Percentiles rank a stretch among this genome's conserved stretches.
These are phyloP conservation scores for Carex myosuroides DNA, from an alignment of 176 grass and related monocot species.

Conservation along the genomic window DNA sequence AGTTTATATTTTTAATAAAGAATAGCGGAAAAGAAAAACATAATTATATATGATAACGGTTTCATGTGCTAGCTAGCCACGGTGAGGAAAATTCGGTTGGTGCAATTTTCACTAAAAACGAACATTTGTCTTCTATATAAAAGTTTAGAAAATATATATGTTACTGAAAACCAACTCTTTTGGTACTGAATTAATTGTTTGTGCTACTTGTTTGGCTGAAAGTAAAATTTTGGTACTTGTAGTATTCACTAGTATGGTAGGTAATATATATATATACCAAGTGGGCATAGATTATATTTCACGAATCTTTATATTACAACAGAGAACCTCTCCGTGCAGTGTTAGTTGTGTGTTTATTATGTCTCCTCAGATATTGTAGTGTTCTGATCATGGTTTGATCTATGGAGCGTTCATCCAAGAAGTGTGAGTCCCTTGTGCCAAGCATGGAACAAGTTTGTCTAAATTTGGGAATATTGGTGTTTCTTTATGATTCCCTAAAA, in stretches of 20 bases:
- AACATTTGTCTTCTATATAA: neutral
- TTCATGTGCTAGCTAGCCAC: neutral
- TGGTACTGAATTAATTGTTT: neutral
- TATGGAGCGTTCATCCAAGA: constrained; percentile 8
- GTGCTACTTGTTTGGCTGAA: neutral
- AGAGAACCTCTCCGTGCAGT: neutral
- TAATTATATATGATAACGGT: neutral
- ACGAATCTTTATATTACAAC: neutral
- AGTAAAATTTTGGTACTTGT: neutral
- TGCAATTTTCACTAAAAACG: neutral
- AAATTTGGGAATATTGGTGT: neutral
- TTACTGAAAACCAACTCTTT: neutral
- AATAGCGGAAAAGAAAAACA: neutral
- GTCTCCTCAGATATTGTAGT: neutral
- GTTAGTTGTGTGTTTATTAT: neutral
- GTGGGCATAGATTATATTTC: neutral
- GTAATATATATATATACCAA: neutral
- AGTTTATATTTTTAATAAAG: neutral
- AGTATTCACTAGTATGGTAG: neutral
- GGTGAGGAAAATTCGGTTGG: neutral
- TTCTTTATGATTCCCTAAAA: constrained; percentile 10
- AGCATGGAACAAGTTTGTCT: neutral
- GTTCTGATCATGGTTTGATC: neutral
- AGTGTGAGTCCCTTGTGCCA: neutral
- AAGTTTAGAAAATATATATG: neutral